Conservation (phyloP, 768 basidiomycete species). For the Termitomyces sp. region DNA sequence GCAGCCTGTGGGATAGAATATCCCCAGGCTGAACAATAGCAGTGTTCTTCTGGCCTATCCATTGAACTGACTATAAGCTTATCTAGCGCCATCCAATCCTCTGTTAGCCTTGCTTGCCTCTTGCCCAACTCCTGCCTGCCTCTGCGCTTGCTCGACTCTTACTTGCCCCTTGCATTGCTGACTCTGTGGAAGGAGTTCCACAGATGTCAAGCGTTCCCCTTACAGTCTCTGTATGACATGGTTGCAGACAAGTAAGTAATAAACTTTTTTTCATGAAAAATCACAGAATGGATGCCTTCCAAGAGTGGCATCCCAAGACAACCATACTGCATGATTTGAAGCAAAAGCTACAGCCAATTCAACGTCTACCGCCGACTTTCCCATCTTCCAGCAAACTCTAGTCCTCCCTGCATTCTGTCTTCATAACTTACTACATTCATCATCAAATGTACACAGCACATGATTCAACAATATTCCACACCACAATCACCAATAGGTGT, state of each 20-base stretch:
- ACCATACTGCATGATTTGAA: conserved; percentile 71
- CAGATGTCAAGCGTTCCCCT: too few species aligned
- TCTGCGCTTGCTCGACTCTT: too few species aligned
- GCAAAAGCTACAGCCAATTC: conserved; percentile 74
- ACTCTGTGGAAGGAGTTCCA: too few species aligned
- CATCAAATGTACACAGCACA: not conserved
- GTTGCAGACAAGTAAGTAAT: conserved; percentile 79
- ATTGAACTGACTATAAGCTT: too few species aligned
- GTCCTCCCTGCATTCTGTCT: not conserved
- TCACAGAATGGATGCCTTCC: conserved; percentile 71
- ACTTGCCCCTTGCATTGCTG: too few species aligned
- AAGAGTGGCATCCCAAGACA: conserved; percentile 85
- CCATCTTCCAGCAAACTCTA: conserved; percentile 15
- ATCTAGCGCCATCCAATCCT: too few species aligned
- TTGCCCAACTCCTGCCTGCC: too few species aligned
- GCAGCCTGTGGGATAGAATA: too few species aligned
- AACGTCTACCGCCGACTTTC: conserved; percentile 46
- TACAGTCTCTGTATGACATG: conserved; percentile 81
- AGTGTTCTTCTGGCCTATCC: too few species aligned
- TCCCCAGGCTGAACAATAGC: too few species aligned
- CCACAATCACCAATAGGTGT: conserved; percentile 77
- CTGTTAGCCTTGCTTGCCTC: too few species aligned
- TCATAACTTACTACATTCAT: not conserved
- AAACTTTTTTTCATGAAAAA: conserved; percentile 71
- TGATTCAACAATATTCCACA: conserved; percentile 65